These are phyloP conservation scores for Pleurotus ostreatus DNA, from an alignment of 768 basidiomycete genomes.

Conservation along the genomic window DNA sequence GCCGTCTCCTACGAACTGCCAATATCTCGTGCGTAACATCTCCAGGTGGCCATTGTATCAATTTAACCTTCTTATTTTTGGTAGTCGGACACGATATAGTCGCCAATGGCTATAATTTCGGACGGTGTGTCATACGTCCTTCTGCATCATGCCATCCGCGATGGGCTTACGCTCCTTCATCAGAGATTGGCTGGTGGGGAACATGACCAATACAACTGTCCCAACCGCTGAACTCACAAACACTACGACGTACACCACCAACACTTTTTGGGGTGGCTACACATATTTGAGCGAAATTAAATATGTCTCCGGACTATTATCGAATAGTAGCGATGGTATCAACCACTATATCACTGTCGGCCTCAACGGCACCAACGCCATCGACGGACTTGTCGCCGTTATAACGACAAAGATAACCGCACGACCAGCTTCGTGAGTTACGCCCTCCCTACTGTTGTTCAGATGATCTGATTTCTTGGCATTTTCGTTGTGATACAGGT, in stretches of 20 bases:
- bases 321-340: conserved; percentile 63
- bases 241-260: conserved; percentile 54
- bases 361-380: conserved; percentile 49
- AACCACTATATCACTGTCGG: conserved; percentile 63
- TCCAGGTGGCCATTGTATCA: neutral
- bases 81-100: conserved; percentile 68
- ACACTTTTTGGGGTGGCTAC: conserved; percentile 60
- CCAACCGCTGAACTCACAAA: conserved; percentile 52
- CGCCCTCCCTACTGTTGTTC: neutral
- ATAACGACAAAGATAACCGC: conserved; percentile 64
- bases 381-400: conserved; percentile 83
- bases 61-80: neutral
- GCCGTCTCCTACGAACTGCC: conserved; percentile 73
- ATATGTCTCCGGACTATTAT: conserved; percentile 69
- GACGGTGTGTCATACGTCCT: conserved; percentile 2
- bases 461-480: neutral
- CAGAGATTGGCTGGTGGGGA: conserved; percentile 84
- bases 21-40: conserved; percentile 38
- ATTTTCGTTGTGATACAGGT: neutral
- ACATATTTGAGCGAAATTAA: conserved; percentile 68
- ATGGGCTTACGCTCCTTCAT: neutral
- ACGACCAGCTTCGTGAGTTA: conserved; percentile 19
- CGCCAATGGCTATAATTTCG: conserved; percentile 43
- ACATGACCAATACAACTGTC: conserved; percentile 58
- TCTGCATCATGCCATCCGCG: neutral